A percentile compares a stretch with the other conserved stretches of the same genome.
phyloP scores from a whole-genome alignment of 2,329 filamentous ascomycete genomes.

The Acrodontium crateriforme region DNA sequence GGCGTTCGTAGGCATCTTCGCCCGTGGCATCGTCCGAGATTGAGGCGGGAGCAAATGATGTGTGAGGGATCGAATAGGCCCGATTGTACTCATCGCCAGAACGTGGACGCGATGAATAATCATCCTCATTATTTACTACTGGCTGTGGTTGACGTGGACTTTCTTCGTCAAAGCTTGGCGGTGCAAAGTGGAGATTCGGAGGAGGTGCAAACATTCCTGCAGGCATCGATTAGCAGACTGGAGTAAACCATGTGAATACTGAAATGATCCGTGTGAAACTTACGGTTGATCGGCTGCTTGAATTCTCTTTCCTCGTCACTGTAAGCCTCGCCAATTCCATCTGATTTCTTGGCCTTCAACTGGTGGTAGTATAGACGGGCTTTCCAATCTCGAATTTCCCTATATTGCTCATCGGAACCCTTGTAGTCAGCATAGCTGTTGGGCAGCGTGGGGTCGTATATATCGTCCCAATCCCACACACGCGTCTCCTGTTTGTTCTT shows the following conservation, averaged over 20 bases:
- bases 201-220: conserved; percentile 19
- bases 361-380: conserved; percentile 62
- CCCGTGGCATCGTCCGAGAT: conserved; percentile 44
- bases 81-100: conserved; percentile 25
- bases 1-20: conserved; percentile 55
- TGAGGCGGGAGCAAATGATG: conserved; percentile 29
- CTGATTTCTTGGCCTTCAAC: conserved; percentile 23
- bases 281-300: no score
- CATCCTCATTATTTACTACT: conserved; percentile 8
- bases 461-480: conserved; percentile 66
- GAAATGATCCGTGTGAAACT: no score
- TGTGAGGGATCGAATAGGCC: no score
- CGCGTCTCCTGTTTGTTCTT: conserved; percentile 39
- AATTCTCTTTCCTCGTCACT: no score
- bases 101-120: conserved; percentile 14
- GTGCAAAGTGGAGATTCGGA: conserved; percentile 31
- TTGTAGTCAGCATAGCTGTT: conserved; percentile 78
- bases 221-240: no score
- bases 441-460: conserved; percentile 72
- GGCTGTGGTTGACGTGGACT: conserved; percentile 1
- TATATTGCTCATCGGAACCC: conserved; percentile 67
- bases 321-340: background rate
- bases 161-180: conserved; percentile 23
- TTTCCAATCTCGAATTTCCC: conserved; percentile 76
- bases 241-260: no score